Percentiles rank a stretch among this genome's conserved stretches.
phyloP scores from a whole-genome alignment of 2,329 filamentous ascomycete genomes.

The Colletotrichum shisoi region DNA sequence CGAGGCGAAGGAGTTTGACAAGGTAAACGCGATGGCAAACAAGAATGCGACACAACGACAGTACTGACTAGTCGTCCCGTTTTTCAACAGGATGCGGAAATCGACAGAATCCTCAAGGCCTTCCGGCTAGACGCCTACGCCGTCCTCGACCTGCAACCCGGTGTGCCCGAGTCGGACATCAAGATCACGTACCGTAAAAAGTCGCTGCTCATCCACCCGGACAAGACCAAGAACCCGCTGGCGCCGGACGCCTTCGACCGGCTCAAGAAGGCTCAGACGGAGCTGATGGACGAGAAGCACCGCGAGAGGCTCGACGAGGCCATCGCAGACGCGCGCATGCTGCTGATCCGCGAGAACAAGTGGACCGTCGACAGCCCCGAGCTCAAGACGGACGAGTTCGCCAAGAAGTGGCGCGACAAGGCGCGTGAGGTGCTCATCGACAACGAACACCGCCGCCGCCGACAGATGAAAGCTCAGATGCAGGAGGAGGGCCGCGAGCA shows the following conservation, averaged over 20 bases:
- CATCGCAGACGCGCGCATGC: constrained; percentile 93
- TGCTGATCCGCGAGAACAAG: constrained; percentile 92
- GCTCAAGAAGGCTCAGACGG: constrained; percentile 90
- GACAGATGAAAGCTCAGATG: constrained; percentile 92
- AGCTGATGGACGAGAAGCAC: constrained; percentile 93
- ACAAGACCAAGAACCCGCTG: constrained; percentile 90
- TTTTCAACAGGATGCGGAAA: constrained; percentile 79
- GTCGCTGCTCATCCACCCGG: constrained; percentile 97
- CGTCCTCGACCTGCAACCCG: constrained; percentile 92
- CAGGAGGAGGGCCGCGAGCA: constrained; percentile 94
- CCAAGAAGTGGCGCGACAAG: constrained; percentile 88
- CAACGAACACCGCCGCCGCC: constrained; percentile 82
- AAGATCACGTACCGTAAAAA: constrained; percentile 94
- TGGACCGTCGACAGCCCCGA: constrained; percentile 90
- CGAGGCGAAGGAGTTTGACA: constrained; percentile 89
- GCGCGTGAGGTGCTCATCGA: constrained; percentile 89
- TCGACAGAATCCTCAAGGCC: constrained; percentile 89
- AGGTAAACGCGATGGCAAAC: constrained; percentile 60
- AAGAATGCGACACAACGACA: neutral
- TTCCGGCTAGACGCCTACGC: constrained; percentile 86
- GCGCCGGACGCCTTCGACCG: constrained; percentile 97
- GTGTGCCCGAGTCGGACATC: constrained; percentile 95
- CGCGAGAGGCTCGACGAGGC: constrained; percentile 88
- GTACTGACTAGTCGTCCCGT: neutral
- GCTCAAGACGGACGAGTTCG: constrained; percentile 83